Conservation (phyloP, 306 rosid species). For the Vigna nakashimae region DNA sequence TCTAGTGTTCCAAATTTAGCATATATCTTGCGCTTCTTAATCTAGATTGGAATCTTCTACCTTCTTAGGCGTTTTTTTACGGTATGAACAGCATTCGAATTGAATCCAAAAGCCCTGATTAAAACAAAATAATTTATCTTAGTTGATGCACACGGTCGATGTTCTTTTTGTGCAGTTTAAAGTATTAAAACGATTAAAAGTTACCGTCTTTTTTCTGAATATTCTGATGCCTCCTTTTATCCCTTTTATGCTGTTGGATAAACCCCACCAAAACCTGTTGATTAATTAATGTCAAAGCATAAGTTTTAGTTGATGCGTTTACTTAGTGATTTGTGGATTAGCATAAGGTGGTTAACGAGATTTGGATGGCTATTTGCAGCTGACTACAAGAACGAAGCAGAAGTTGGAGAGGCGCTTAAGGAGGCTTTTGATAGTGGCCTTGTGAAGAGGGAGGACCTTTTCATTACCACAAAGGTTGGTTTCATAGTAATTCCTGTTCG, state of each 20-base stretch:
- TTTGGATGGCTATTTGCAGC: conserved; percentile 64
- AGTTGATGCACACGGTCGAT: too few relatives aligned
- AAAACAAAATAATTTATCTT: too few relatives aligned
- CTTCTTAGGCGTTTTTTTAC: not conserved
- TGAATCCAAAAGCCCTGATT: not conserved
- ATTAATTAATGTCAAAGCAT: not conserved
- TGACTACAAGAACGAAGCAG: conserved; percentile 77
- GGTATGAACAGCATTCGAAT: not conserved
- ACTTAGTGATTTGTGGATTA: not conserved
- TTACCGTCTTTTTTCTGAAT: not conserved
- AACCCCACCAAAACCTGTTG: not conserved
- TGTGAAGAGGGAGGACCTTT: conserved; percentile 90
- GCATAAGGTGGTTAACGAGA: conserved; percentile 33
- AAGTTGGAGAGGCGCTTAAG: conserved; percentile 82
- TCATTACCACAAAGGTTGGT: conserved; percentile 81
- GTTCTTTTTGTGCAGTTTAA: not conserved
- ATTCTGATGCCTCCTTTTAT: not conserved
- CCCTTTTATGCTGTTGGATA: not conserved
- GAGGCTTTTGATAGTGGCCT: conserved; percentile 75
- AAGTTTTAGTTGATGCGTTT: not conserved
- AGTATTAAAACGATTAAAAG: not conserved
- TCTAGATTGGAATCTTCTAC: not conserved
- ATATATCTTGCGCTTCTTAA: not conserved
- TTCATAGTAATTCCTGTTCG: not conserved
- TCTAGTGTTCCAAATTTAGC: not conserved